phyloP scores from a whole-genome alignment of 1,284 basidiomycete genomes.

The Pascua sp. region DNA sequence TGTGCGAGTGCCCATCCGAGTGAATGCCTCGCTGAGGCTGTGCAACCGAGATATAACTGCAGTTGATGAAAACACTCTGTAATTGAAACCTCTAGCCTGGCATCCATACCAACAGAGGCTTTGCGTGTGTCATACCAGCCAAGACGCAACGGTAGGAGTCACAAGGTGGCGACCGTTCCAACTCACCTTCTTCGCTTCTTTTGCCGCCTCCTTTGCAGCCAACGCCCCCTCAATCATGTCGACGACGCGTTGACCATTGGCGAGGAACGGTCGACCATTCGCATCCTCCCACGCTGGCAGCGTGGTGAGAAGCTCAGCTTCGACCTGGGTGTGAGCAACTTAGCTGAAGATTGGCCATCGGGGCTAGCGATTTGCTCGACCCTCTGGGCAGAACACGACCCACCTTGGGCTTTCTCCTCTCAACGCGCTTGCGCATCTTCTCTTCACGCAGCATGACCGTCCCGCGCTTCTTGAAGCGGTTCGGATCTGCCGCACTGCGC shows the following conservation, averaged over 20 bases:
- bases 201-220: slow-evolving; percentile 60
- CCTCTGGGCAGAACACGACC: slow-evolving; percentile 29
- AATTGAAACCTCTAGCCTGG: too few relatives aligned
- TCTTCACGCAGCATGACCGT: slow-evolving; percentile 82
- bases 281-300: slow-evolving; percentile 87
- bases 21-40: too few relatives aligned
- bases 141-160: too few relatives aligned
- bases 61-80: too few relatives aligned
- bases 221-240: slow-evolving; percentile 70
- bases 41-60: too few relatives aligned
- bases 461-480: slow-evolving; percentile 55
- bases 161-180: too few relatives aligned
- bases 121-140: too few relatives aligned
- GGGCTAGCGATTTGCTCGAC: neutral
- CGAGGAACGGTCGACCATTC: slow-evolving; percentile 71
- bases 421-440: slow-evolving; percentile 95
- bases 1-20: too few relatives aligned
- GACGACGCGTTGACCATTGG: slow-evolving; percentile 78
- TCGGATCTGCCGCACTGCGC: slow-evolving; percentile 44
- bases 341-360: neutral
- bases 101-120: too few relatives aligned
- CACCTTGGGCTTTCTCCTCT: slow-evolving; percentile 88
- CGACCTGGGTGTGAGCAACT: slow-evolving; percentile 58
- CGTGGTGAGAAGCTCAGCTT: slow-evolving; percentile 73
- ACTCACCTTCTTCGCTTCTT: slow-evolving; percentile 65